A percentile compares a stretch with the other conserved stretches of the same genome.
Evolutionary conservation across 2,329 filamentous ascomycete genomes (phyloP).

Genomic region (Sclerotinia trifoliorum): DNA sequence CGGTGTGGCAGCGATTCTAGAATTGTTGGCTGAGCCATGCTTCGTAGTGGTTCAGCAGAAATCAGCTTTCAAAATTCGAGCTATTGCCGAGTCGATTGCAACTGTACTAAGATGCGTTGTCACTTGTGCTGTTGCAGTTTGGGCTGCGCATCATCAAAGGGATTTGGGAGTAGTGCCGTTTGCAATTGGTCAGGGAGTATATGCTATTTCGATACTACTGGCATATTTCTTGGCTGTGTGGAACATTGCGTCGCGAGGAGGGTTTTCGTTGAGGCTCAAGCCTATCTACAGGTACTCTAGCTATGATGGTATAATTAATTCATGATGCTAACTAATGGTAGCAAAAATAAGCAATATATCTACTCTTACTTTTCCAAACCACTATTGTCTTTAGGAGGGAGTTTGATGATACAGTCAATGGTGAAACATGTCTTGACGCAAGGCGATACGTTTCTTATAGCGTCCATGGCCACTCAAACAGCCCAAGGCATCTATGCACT

Average conservation of each 20-base stretch:
- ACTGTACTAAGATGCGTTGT: conserved; percentile 74
- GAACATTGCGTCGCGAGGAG: conserved; percentile 52
- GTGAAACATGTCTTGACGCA: conserved; percentile 94
- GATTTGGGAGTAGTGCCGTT: conserved; percentile 81
- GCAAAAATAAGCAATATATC: conserved; percentile 30
- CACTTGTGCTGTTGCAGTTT: conserved; percentile 70
- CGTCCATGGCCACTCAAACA: conserved; percentile 69
- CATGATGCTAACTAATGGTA: neutral
- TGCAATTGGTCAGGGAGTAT: conserved; percentile 79
- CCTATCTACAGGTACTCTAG: conserved; percentile 40
- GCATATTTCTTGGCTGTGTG: conserved; percentile 68
- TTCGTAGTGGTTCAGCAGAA: conserved; percentile 86
- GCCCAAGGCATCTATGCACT: conserved; percentile 91
- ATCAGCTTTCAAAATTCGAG: conserved; percentile 76
- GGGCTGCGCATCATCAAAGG: conserved; percentile 51
- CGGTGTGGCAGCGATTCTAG: conserved; percentile 59
- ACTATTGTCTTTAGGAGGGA: conserved; percentile 71
- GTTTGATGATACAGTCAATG: conserved; percentile 80
- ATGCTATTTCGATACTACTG: conserved; percentile 64
- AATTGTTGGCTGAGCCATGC: conserved; percentile 81
- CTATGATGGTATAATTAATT: neutral
- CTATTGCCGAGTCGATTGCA: conserved; percentile 77
- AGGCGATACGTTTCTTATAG: conserved; percentile 87
- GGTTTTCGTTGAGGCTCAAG: conserved; percentile 67
- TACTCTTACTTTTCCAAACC: conserved; percentile 59